Percentiles rank a stretch among this genome's conserved stretches.
Conservation (phyloP, 1,139 yeast species). For the Blastobotrys raffinosifermentans region DNA sequence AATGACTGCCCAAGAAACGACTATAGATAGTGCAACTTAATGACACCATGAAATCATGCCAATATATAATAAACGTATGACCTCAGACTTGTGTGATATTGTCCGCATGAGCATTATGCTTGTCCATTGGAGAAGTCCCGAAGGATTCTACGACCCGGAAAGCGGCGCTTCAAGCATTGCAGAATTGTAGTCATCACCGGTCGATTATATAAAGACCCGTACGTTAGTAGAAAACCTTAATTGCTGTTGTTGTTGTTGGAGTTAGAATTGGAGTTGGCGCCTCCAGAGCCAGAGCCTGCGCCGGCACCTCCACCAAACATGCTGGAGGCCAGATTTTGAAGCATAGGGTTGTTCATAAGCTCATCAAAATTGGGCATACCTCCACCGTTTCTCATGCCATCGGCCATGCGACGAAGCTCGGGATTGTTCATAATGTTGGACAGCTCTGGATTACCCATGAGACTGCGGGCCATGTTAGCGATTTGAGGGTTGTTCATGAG, state of each 20-base stretch:
- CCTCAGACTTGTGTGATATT: too few species aligned
- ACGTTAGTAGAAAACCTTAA: too few species aligned
- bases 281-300: constrained; percentile 1
- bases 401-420: constrained; percentile 19
- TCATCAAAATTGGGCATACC: constrained; percentile 57
- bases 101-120: too few species aligned
- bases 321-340: constrained; percentile 51
- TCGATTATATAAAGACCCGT: too few species aligned
- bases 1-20: too few species aligned
- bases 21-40: constrained; percentile 4
- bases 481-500: constrained; percentile 85
- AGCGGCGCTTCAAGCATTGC: too few species aligned
- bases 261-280: background rate
- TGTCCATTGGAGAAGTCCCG: too few species aligned
- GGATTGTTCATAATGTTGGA: constrained; percentile 77
- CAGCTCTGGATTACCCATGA: constrained; percentile 85
- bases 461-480: constrained; percentile 77
- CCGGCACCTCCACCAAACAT: constrained; percentile 26
- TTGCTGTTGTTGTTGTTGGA: too few species aligned
- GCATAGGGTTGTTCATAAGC: constrained; percentile 74
- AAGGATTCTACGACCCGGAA: too few species aligned
- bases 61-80: constrained; percentile 2
- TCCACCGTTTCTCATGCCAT: constrained; percentile 18
- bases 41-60: background rate
- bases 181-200: too few species aligned